Conservation (phyloP, 2,329 filamentous ascomycete genomes). For the Aaosphaeria arxii region DNA sequence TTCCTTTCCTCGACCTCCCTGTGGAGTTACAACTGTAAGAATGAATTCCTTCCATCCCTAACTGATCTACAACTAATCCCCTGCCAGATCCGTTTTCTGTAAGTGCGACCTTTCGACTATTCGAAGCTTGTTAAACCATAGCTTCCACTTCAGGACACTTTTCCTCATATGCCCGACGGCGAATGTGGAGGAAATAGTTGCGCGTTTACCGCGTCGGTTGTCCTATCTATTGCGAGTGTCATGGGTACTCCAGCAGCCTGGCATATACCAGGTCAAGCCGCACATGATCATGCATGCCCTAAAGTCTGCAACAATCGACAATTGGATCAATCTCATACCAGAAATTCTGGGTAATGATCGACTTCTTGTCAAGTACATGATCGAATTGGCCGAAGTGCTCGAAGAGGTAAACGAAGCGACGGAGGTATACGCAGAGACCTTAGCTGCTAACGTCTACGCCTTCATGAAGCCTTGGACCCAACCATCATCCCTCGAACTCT, state of each 20-base stretch:
- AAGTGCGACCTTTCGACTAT: slow-evolving; percentile 7
- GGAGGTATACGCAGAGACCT: slow-evolving; percentile 5
- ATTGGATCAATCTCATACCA: background rate
- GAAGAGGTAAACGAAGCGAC: slow-evolving; percentile 5
- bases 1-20: no score
- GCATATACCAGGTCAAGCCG: background rate
- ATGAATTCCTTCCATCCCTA: no score
- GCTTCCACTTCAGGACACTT: slow-evolving; percentile 3
- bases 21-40: no score
- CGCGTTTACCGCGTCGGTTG: slow-evolving; percentile 1
- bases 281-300: background rate
- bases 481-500: slow-evolving; percentile 3
- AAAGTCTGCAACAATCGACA: background rate
- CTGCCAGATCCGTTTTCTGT: slow-evolving; percentile 2
- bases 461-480: slow-evolving; percentile 4
- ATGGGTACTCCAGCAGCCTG: slow-evolving; percentile 1
- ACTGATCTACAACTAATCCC: no score
- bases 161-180: slow-evolving; percentile 6
- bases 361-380: slow-evolving; percentile 2
- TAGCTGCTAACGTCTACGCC: slow-evolving; percentile 5
- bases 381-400: slow-evolving; percentile 1
- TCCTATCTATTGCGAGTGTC: slow-evolving; percentile 1
- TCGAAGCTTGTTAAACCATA: slow-evolving; percentile 3
- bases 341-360: background rate
- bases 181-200: slow-evolving; percentile 3